A percentile compares a stretch with the other conserved stretches of the same genome.
Conservation (phyloP, 495 filamentous ascomycete species). For the Neurospora sp. region DNA sequence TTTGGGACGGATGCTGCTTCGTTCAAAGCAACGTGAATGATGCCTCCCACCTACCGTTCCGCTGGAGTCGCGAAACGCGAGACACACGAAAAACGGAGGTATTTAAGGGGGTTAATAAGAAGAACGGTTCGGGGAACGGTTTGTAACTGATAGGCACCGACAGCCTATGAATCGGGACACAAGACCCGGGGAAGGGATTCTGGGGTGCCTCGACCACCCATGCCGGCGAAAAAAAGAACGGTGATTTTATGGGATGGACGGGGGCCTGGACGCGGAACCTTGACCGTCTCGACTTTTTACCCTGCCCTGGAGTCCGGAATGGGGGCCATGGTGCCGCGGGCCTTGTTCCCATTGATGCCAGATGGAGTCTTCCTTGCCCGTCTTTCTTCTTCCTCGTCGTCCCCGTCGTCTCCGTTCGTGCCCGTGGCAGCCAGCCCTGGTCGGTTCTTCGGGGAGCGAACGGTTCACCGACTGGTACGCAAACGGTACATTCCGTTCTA, state of each 20-base stretch:
- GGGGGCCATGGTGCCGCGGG: background rate
- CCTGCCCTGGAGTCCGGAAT: background rate
- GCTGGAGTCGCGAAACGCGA: background rate
- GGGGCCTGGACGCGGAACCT: conserved; percentile 6
- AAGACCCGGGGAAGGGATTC: conserved; percentile 10
- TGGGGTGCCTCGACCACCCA: conserved; percentile 3
- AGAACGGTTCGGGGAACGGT: background rate
- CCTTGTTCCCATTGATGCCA: background rate
- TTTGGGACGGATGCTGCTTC: background rate
- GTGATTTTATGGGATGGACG: background rate
- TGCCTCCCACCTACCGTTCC: background rate
- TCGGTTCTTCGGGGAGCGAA: background rate
- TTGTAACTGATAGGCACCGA: background rate
- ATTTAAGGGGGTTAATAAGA: background rate
- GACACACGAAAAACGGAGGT: background rate
- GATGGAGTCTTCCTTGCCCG: background rate
- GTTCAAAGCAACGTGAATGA: background rate
- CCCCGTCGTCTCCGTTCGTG: background rate
- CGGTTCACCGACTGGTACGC: background rate
- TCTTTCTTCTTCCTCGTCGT: background rate
- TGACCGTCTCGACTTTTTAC: background rate
- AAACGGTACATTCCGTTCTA: background rate
- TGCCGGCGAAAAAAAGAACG: conserved; percentile 14
- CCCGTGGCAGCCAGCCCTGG: background rate
- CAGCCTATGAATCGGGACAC: conserved; percentile 4